Evolutionary conservation across 768 basidiomycete species (phyloP).

Genomic region (Daedaleopsis nitida): DNA sequence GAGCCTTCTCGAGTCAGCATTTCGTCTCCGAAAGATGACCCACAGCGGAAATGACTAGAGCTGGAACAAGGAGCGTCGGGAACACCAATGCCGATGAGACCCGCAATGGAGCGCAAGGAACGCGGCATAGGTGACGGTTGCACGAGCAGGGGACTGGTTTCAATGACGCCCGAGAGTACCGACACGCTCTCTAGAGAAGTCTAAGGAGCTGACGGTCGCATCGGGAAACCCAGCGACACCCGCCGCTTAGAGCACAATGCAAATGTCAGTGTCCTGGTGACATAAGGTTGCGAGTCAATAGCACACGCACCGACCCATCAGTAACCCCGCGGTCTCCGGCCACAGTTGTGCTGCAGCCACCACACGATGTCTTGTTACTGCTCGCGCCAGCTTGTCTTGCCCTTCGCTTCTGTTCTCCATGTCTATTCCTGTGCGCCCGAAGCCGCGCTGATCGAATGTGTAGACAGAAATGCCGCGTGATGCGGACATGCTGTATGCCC

Average conservation of each 20-base stretch:
- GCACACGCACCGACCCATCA: too few species aligned
- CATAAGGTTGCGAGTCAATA: too few species aligned
- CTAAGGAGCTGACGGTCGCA: conserved; percentile 35
- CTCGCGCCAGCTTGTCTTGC: conserved; percentile 60
- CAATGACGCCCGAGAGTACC: conserved; percentile 62
- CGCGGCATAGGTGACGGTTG: conserved; percentile 60
- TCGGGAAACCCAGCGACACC: conserved; percentile 59
- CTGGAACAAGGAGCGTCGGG: conserved; percentile 11
- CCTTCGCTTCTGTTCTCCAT: conserved; percentile 60
- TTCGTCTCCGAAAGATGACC: too few species aligned
- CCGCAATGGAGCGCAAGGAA: conserved; percentile 37
- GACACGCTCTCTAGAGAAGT: conserved; percentile 37
- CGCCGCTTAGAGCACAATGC: too few species aligned
- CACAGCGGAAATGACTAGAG: conserved; percentile 2
- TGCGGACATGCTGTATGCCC: conserved; percentile 59
- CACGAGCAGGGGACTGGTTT: conserved; percentile 62
- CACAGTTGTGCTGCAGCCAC: too few species aligned
- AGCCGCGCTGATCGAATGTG: conserved; percentile 79
- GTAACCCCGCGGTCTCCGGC: too few species aligned
- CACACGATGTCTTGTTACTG: too few species aligned
- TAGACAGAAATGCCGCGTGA: conserved; percentile 64
- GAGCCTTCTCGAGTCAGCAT: too few species aligned
- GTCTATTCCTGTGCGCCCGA: conserved; percentile 73
- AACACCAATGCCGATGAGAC: background rate
- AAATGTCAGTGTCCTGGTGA: too few species aligned